Evolutionary conservation across 257 asterid species (phyloP).

Genomic region (Solanum paucissectum): DNA sequence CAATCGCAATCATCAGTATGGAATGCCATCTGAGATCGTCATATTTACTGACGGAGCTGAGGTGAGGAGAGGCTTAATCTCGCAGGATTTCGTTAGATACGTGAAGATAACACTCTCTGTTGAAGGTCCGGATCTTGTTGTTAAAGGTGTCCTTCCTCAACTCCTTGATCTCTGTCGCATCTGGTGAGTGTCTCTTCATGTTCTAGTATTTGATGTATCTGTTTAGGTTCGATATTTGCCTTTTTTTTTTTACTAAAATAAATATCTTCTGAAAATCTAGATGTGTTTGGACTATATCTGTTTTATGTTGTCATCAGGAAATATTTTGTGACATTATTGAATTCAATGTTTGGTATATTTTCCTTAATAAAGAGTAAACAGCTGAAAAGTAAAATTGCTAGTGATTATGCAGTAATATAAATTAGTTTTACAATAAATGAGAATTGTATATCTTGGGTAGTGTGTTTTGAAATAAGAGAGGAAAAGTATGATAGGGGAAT

Average conservation of each 20-base stretch:
- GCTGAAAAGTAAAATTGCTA: background rate
- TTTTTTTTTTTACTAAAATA: too few species aligned
- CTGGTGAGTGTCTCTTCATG: background rate
- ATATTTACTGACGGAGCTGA: background rate
- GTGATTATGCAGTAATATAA: background rate
- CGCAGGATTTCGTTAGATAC: background rate
- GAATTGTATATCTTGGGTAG: background rate
- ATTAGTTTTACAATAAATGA: background rate
- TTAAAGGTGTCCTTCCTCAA: background rate
- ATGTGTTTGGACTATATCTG: background rate
- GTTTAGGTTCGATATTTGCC: background rate
- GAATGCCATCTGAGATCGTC: background rate
- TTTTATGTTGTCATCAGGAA: background rate
- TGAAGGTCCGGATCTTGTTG: background rate
- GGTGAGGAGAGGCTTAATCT: background rate
- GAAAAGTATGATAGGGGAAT: background rate
- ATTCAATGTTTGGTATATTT: background rate
- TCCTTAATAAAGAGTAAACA: too few species aligned
- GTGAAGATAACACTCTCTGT: background rate
- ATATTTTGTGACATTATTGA: background rate
- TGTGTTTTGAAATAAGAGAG: background rate
- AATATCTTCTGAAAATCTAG: background rate
- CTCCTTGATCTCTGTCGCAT: background rate
- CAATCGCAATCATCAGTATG: background rate
- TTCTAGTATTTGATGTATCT: too few species aligned